phyloP scores from a whole-genome alignment of 441 rosid genomes.

The Aquilaria agallochum region DNA sequence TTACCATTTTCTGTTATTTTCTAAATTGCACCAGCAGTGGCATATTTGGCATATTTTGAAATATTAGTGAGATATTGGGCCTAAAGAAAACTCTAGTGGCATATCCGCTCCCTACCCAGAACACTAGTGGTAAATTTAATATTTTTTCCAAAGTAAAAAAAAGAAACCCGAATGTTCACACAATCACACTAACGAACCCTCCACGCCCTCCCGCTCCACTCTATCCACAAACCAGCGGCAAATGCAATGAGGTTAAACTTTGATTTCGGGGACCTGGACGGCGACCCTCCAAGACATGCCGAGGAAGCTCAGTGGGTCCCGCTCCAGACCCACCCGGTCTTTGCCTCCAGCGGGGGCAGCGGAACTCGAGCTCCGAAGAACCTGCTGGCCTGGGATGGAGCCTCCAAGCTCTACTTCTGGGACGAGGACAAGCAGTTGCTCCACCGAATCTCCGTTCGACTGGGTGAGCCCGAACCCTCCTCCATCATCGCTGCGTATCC shows the following conservation, averaged over 20 bases:
- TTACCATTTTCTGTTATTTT: no score
- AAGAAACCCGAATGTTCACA: no score
- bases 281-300: slow-evolving; percentile 35
- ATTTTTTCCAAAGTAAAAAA: no score
- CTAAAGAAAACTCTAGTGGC: no score
- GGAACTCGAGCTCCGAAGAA: slow-evolving; percentile 37
- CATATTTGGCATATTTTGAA: no score
- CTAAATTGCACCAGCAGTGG: no score
- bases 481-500: slow-evolving; percentile 74
- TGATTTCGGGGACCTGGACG: slow-evolving; percentile 29
- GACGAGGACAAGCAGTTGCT: slow-evolving; percentile 47
- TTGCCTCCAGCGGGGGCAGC: slow-evolving; percentile 27
- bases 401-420: slow-evolving; percentile 77
- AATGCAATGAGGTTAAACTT: slow-evolving; percentile 55
- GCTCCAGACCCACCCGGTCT: slow-evolving; percentile 69
- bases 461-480: slow-evolving; percentile 86
- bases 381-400: slow-evolving; percentile 82
- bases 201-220: no score
- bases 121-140: no score
- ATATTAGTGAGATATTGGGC: no score
- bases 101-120: no score
- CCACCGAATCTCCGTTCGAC: slow-evolving; percentile 70
- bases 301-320: slow-evolving; percentile 66
- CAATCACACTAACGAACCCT: no score
- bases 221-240: not conserved